Conservation (phyloP, 495 filamentous ascomycete genomes). For the Trichoderma parareesei region DNA sequence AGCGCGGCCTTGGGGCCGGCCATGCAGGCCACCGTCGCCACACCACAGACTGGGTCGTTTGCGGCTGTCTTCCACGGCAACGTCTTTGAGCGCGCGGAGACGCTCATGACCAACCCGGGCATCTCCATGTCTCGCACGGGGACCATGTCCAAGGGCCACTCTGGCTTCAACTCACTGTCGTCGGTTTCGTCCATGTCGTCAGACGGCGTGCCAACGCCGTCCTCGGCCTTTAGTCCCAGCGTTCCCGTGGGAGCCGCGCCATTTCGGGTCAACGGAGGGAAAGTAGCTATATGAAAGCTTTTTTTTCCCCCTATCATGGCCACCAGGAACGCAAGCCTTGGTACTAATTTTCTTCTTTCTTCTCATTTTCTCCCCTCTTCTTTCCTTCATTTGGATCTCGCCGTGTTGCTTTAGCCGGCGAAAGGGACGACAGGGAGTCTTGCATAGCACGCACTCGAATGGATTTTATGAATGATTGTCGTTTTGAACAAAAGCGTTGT, state of each 20-base stretch:
- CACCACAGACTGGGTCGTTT: constrained; percentile 59
- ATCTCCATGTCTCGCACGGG: constrained; percentile 34
- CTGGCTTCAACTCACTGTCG: constrained; percentile 30
- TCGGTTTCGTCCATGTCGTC: constrained; percentile 20
- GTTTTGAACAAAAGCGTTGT: not conserved
- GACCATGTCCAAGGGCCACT: constrained; percentile 31
- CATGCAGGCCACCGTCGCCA: constrained; percentile 81
- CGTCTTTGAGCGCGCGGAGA: constrained; percentile 68
- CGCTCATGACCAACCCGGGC: constrained; percentile 52
- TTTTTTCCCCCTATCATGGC: not conserved
- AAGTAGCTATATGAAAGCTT: not conserved
- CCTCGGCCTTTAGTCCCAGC: constrained; percentile 34
- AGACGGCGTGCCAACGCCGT: constrained; percentile 23
- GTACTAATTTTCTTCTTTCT: not conserved
- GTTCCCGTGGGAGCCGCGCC: constrained; percentile 4
- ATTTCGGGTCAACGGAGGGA: not conserved
- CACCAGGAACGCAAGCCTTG: no score
- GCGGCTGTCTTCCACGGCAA: constrained; percentile 59
- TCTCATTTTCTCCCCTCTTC: not conserved
- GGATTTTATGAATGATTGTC: constrained; percentile 5
- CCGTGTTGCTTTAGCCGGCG: not conserved
- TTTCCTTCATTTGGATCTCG: not conserved
- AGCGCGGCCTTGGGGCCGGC: constrained; percentile 75
- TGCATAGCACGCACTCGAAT: constrained; percentile 5
- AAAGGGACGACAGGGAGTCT: constrained; percentile 2